These are phyloP conservation scores for Teratosphaeria epicoccoides DNA, from an alignment of 2,329 filamentous ascomycete genomes.

Conservation along the genomic window DNA sequence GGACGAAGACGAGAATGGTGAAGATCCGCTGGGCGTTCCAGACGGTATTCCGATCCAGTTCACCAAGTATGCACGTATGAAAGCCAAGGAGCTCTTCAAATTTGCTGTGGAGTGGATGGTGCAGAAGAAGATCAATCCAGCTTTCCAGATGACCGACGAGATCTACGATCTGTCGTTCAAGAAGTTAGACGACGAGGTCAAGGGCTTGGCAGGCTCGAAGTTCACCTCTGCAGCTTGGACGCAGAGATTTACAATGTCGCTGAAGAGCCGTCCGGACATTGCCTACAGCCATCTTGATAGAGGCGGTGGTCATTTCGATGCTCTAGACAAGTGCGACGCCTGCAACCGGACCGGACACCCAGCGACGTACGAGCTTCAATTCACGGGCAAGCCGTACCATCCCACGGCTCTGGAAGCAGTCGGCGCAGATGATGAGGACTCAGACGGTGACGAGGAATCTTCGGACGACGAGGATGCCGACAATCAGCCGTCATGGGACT, in stretches of 20 bases:
- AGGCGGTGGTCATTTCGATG: constrained; percentile 23
- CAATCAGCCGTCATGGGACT: constrained; percentile 34
- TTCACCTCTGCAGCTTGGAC: constrained; percentile 64
- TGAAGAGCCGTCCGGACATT: constrained; percentile 56
- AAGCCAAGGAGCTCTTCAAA: constrained; percentile 61
- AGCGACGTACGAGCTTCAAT: constrained; percentile 52
- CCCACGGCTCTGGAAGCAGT: constrained; percentile 56
- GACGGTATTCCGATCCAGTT: constrained; percentile 57
- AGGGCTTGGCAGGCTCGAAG: constrained; percentile 57
- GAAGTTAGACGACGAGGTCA: constrained; percentile 62
- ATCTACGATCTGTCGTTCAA: constrained; percentile 59
- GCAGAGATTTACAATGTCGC: constrained; percentile 51
- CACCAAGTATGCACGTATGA: constrained; percentile 54
- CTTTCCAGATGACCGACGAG: constrained; percentile 51
- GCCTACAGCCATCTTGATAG: constrained; percentile 38
- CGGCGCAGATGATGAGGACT: constrained; percentile 13
- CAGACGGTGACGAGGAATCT: constrained; percentile 12
- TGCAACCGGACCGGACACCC: constrained; percentile 61
- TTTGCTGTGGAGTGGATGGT: constrained; percentile 72
- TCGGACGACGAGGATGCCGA: constrained; percentile 18
- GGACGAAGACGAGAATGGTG: constrained; percentile 46
- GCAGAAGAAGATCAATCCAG: constrained; percentile 65
- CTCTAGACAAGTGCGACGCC: constrained; percentile 50
- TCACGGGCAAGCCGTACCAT: constrained; percentile 57
- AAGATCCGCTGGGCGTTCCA: constrained; percentile 41